Conservation (phyloP, 768 basidiomycete species). For the Steccherinum ochraceum region DNA sequence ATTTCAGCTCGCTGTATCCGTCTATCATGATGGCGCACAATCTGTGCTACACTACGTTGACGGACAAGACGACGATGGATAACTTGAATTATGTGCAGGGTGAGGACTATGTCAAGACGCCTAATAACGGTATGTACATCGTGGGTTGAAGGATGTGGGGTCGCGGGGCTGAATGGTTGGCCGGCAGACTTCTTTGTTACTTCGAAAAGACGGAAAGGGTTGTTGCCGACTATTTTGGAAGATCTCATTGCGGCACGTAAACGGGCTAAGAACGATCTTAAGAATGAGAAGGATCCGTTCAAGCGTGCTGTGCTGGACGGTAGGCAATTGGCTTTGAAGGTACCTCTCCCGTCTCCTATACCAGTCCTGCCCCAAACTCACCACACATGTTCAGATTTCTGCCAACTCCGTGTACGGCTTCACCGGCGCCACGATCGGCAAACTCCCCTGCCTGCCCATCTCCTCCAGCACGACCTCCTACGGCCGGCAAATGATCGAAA, state of each 20-base stretch:
- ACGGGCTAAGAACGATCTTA: conserved; percentile 90
- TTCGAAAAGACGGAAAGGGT: conserved; percentile 68
- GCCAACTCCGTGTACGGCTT: conserved; percentile 99
- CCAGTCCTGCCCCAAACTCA: background rate
- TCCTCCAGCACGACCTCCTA: conserved; percentile 95
- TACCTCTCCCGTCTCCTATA: too few relatives aligned
- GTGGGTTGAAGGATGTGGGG: background rate
- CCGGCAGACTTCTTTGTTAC: conserved; percentile 78
- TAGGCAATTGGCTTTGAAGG: conserved; percentile 94
- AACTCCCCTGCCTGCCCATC: conserved; percentile 91
- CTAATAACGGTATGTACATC: conserved; percentile 73
- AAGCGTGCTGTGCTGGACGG: conserved; percentile 96
- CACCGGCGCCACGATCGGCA: conserved; percentile 96
- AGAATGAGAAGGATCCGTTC: conserved; percentile 96
- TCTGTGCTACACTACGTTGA: conserved; percentile 93
- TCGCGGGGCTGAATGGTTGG: background rate
- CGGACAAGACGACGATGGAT: conserved; percentile 75
- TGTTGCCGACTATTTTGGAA: conserved; percentile 88
- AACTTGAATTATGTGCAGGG: conserved; percentile 74
- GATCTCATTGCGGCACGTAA: conserved; percentile 93
- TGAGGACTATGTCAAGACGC: conserved; percentile 89
- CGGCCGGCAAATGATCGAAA: conserved; percentile 98
- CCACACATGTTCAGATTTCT: conserved; percentile 60
- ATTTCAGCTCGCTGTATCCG: conserved; percentile 97
- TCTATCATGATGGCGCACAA: conserved; percentile 99